Evolutionary conservation across 1,139 yeast genomes (phyloP).

Genomic region (Lodderomyces margitis): DNA sequence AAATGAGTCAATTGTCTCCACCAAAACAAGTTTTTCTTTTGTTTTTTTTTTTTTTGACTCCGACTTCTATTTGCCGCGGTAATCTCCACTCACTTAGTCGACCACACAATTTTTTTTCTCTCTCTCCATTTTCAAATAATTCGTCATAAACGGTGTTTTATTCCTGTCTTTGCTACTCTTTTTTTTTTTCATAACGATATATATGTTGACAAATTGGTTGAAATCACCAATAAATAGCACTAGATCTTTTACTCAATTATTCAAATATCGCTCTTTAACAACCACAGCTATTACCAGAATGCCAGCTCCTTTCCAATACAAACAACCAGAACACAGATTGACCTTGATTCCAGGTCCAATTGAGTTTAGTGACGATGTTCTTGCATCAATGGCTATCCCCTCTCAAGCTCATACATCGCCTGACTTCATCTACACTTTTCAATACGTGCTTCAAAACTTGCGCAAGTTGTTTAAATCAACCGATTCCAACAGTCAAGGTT

Average conservation of each 20-base stretch:
- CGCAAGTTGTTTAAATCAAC: conserved; percentile 74
- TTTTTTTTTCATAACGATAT: background rate
- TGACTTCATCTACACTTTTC: conserved; percentile 75
- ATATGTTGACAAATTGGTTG: conserved; percentile 3
- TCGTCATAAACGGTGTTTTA: background rate
- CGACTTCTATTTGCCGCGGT: background rate
- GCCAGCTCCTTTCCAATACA: conserved; percentile 16
- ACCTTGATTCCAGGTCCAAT: conserved; percentile 93
- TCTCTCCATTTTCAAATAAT: background rate
- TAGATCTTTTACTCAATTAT: background rate
- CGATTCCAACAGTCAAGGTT: conserved; percentile 66
- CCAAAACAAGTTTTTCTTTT: background rate
- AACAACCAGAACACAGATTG: conserved; percentile 51
- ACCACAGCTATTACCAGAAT: conserved; percentile 1
- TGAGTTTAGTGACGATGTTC: conserved; percentile 79
- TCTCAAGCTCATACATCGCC: conserved; percentile 92
- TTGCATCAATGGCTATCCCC: conserved; percentile 79
- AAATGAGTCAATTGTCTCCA: too few species aligned
- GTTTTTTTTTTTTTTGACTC: background rate
- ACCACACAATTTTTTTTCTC: background rate
- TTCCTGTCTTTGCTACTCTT: background rate
- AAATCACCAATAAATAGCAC: background rate
- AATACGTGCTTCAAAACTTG: conserved; percentile 61
- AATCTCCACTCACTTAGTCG: background rate
- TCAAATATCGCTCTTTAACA: background rate